A percentile compares a stretch with the other conserved stretches of the same genome.
Evolutionary conservation across 371 early-diverging fungal species (phyloP).

Genomic region (Dinochytrium kinnereticum): DNA sequence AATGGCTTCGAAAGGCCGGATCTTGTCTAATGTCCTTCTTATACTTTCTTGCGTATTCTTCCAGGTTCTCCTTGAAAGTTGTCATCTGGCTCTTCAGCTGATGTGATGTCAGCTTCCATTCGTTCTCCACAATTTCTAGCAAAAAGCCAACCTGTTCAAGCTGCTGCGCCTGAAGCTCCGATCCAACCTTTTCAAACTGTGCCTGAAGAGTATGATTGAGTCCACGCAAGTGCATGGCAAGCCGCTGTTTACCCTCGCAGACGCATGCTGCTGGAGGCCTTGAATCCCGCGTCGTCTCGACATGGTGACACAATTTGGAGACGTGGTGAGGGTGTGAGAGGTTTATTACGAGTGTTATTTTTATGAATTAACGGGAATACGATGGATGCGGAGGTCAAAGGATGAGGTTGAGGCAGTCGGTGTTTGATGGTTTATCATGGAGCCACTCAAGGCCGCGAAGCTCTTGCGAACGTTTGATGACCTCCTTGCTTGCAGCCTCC

Average conservation of each 20-base stretch:
- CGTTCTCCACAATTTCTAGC: background rate
- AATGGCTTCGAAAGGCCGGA: conserved; percentile 86
- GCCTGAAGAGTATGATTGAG: conserved; percentile 18
- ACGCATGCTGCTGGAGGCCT: conserved; percentile 56
- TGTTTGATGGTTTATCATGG: background rate
- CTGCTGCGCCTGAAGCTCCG: conserved; percentile 45
- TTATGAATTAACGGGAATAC: no score
- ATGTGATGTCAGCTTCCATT: background rate
- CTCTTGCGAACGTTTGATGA: background rate
- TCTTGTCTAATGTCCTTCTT: conserved; percentile 87
- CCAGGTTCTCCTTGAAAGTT: conserved; percentile 78
- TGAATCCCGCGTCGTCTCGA: conserved; percentile 35
- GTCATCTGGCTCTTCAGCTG: conserved; percentile 75
- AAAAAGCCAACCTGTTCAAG: conserved; percentile 41
- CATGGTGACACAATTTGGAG: background rate
- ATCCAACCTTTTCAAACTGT: conserved; percentile 46
- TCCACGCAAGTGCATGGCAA: background rate
- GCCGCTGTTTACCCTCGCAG: conserved; percentile 38
- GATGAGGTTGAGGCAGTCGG: conserved; percentile 10
- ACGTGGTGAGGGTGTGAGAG: no score
- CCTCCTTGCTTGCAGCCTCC: background rate
- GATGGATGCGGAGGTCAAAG: background rate
- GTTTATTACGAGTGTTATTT: no score
- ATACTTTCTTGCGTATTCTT: conserved; percentile 85
- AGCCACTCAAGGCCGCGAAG: conserved; percentile 10